Percentiles rank a stretch among this genome's conserved stretches.
These are phyloP conservation scores for Endotrypanum monterogeii DNA, from an alignment of 208 protist genomes.

Conservation along the genomic window DNA sequence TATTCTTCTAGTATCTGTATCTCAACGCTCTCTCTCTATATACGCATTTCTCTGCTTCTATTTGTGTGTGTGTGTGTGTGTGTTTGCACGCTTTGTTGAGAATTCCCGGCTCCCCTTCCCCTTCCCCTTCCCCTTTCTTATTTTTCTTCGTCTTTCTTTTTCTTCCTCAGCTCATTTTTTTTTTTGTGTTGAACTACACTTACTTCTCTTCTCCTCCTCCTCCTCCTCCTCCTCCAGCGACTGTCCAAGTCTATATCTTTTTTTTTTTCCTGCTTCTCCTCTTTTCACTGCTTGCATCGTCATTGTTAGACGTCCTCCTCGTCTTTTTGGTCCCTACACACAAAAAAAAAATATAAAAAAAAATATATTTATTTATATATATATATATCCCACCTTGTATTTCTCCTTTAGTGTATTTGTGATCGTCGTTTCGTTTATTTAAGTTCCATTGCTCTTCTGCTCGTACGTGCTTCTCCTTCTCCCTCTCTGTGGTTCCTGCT, in stretches of 20 bases:
- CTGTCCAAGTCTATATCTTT: neutral
- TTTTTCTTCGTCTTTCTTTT: neutral
- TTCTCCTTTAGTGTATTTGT: too few species aligned
- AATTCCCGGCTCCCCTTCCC: neutral
- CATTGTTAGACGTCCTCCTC: too few species aligned
- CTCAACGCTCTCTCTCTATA: too few species aligned
- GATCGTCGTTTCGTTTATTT: too few species aligned
- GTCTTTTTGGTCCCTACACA: too few species aligned
- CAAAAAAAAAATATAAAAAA: too few species aligned
- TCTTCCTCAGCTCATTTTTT: too few species aligned
- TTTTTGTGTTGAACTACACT: too few species aligned
- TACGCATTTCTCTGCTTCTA: neutral
- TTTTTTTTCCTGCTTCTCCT: neutral
- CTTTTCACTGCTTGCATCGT: neutral
- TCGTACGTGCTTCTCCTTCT: neutral
- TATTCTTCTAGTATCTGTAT: too few species aligned
- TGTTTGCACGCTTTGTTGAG: neutral
- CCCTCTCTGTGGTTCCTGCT: neutral
- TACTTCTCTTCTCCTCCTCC: neutral
- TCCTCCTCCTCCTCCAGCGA: neutral
- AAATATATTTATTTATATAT: too few species aligned
- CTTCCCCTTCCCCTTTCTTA: neutral
- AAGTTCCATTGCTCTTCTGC: too few species aligned
- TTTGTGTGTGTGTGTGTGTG: neutral
- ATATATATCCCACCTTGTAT: too few species aligned